Evolutionary conservation across 1,284 basidiomycete species (phyloP), one percentile per base, ranked within the genome.

Genomic region (Cronartium quercuum): DNA sequence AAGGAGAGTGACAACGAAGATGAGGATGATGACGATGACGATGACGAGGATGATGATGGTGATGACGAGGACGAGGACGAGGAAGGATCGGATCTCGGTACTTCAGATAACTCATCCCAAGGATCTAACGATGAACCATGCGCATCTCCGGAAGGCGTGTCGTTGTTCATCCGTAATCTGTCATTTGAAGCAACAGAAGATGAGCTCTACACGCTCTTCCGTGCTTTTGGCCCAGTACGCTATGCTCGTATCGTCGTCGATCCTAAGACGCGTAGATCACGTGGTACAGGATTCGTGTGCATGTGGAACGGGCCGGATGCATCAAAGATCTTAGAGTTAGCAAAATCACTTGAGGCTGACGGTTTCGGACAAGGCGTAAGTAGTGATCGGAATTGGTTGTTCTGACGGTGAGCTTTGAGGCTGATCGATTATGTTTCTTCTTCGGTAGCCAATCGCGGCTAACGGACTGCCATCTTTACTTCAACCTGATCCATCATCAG

Each of bases 241-340:
- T 99, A 98, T 82, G 94, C 92, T 2, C 88, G 91, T 40, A 91
- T 98, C 74, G 91, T 94, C 0, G 86, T 95, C 83, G 96, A 98
- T 80, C 86, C 85, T 18, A 87, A 86, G 0, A 92, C 90, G 0
- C 91, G 90, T 21, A 89, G 93, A 64, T 92, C 94, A 40, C 86
- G 92, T 63, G 96, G 96, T 9, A 97, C 94, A 0, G 96, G 93
- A 0, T 99, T 99, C 81, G 93, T 91, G 0, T 98, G 94, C 82
- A 98, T 96, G 84, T 98, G 95, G 95, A 93, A 95, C 77, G 88
- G 87, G 77, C 90, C 89, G 76, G 90, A 95, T 77, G 95, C 94
- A 3, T 90, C 95, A 79, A 88, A 88, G 75, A 92, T 89, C 3
- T 86, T 98, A 41, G 86, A 88, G 67, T 91, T 93, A 80, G 91